Evolutionary conservation across 257 asterid species (phyloP), one percentile per base, ranked within the genome.

Genomic region (Primulina eburnea): DNA sequence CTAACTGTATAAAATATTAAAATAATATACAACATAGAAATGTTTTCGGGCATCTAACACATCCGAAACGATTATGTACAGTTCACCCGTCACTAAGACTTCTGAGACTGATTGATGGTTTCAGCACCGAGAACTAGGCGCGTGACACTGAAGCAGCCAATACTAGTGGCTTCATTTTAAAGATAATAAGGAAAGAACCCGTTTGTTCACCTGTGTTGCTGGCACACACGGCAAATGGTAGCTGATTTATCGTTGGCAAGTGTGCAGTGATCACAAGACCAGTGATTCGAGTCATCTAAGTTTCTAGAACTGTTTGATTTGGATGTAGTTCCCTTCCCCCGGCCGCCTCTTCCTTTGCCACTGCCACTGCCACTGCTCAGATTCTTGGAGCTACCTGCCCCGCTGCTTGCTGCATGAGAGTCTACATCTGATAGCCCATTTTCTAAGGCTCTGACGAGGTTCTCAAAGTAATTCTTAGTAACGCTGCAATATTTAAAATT

Each of bases 381-480:
- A 68, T 66, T 79, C 71, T 88, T 85, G 1, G 94, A 89, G 85
- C 90, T 76, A 56, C 87, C 87, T 57, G 83, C 84, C 75, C 83
- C 78, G 81, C 84, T 70, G 73, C 82, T 70, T 52, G 79, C 79
- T 59, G 88, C 84, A 59, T 74, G 89, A 28, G 95, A 68, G 74
- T 85, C 88, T 50, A 92, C 98, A 55, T 92, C 98, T 4, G 89
- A 83, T 33, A 92, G 88, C 50, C 98, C 97, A 34, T 92, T 92
- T 73, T 92, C 98, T 77, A 89, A 77, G 61, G 98, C 98, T 75
- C 84, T 87, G 18, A 92, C 96, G 59, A 92, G 89, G 77, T 92
- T 92, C 84, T 92, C 97, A 72, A 92, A 92, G 86, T 83, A 92
- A 78, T 89, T 92, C 88, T 85, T 83, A 18, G 98, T 92, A 76